phyloP scores from a whole-genome alignment of 2,329 filamentous ascomycete genomes.

The Dactylellina parvicollis region DNA sequence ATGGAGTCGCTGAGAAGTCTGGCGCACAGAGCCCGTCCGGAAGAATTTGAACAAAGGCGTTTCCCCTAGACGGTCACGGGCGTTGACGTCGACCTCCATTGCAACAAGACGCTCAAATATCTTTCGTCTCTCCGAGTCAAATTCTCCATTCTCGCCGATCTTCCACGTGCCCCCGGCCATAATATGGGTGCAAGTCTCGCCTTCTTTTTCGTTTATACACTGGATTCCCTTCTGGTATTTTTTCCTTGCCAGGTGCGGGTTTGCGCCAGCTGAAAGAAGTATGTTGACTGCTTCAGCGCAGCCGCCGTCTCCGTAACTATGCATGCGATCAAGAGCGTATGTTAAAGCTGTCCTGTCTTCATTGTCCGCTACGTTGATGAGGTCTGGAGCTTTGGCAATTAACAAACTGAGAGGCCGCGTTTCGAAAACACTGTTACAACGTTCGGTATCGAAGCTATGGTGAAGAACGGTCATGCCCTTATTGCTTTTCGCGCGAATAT shows the following conservation, averaged over 20 bases:
- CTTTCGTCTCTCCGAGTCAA: constrained; percentile 3
- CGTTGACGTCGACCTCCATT: constrained; percentile 12
- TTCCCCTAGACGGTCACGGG: background rate
- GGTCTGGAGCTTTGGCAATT: constrained; percentile 7
- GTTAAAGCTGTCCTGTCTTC: background rate
- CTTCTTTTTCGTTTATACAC: too few species aligned
- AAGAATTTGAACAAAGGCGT: constrained; percentile 23
- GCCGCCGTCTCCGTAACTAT: background rate
- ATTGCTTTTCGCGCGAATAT: background rate
- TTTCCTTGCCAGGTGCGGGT: too few species aligned
- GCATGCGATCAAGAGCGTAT: background rate
- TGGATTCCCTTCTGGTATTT: background rate
- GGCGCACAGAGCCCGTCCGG: background rate
- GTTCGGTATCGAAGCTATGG: background rate
- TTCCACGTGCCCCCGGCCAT: background rate
- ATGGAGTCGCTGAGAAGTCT: background rate
- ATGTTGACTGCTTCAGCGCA: background rate
- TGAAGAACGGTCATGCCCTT: constrained; percentile 5
- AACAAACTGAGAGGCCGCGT: background rate
- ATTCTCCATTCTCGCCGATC: background rate
- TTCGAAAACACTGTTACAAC: background rate
- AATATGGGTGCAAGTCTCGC: background rate
- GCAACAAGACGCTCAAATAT: constrained; percentile 17
- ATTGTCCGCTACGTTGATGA: constrained; percentile 5
- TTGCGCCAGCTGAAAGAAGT: constrained; percentile 17